A percentile compares a stretch with the other conserved stretches of the same genome.
Evolutionary conservation across 2,329 filamentous ascomycete species (phyloP).

Genomic region (Pyrenophora seminiperda): DNA sequence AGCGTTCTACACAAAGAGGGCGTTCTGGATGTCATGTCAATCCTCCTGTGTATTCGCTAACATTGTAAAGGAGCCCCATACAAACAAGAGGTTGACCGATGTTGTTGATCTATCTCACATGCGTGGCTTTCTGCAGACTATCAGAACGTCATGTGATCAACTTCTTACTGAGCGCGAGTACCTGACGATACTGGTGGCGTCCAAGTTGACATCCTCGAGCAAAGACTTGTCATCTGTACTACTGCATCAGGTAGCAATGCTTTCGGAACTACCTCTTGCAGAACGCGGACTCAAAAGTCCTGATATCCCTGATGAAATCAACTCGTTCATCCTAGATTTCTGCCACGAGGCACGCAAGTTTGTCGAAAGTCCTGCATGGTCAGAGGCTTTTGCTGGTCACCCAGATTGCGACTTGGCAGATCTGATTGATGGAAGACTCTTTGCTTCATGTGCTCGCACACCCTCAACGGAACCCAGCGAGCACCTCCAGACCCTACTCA

Average conservation of each 20-base stretch:
- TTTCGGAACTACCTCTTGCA: conserved; percentile 50
- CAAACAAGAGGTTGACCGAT: conserved; percentile 12
- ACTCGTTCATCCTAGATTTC: conserved; percentile 48
- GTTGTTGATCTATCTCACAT: conserved; percentile 23
- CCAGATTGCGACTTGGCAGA: conserved; percentile 57
- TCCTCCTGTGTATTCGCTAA: background rate
- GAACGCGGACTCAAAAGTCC: conserved; percentile 44
- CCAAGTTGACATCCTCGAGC: conserved; percentile 41
- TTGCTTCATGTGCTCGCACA: conserved; percentile 35
- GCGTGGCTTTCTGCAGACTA: conserved; percentile 26
- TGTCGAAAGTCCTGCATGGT: conserved; percentile 48
- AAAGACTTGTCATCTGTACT: conserved; percentile 46
- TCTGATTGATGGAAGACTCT: conserved; percentile 59
- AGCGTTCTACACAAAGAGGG: no score
- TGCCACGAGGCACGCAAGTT: conserved; percentile 44
- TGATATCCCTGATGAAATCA: conserved; percentile 40
- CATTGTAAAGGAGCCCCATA: conserved; percentile 6
- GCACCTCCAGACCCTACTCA: conserved; percentile 23
- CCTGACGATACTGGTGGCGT: conserved; percentile 38
- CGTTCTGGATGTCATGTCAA: no score
- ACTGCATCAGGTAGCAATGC: conserved; percentile 51
- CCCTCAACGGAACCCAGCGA: conserved; percentile 23
- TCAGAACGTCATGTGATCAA: conserved; percentile 23
- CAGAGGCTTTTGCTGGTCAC: conserved; percentile 27
- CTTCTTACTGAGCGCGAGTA: conserved; percentile 45